phyloP scores from a whole-genome alignment of 805 yeast genomes.

The Cyberlindnera mycetangii region DNA sequence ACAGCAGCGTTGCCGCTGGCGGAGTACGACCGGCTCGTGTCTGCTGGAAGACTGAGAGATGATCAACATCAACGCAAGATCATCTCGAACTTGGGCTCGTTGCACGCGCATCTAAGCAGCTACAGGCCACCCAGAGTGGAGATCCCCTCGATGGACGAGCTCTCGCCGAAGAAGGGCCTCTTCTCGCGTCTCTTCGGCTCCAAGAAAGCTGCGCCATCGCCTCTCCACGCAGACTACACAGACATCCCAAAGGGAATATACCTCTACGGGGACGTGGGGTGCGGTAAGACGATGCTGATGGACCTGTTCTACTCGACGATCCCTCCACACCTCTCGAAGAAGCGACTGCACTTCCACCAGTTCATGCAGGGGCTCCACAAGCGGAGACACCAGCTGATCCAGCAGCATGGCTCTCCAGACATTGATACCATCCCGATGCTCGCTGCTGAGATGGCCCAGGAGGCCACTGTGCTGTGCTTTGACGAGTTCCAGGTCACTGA shows the following conservation, averaged over 20 bases:
- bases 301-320: constrained; percentile 86
- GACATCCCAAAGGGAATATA: constrained; percentile 79
- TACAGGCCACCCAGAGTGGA: constrained; percentile 64
- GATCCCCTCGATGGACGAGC: constrained; percentile 48
- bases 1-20: constrained; percentile 42
- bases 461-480: constrained; percentile 79
- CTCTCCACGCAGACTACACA: constrained; percentile 27
- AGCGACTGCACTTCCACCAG: constrained; percentile 90
- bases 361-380: constrained; percentile 95
- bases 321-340: constrained; percentile 73
- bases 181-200: constrained; percentile 26
- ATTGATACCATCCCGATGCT: constrained; percentile 79
- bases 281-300: constrained; percentile 98
- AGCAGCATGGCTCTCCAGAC: constrained; percentile 59
- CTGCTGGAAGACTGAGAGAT: constrained; percentile 52
- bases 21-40: constrained; percentile 48
- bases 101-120: constrained; percentile 51
- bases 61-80: constrained; percentile 82
- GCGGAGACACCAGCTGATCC: constrained; percentile 71
- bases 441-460: constrained; percentile 78
- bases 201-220: neutral
- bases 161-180: constrained; percentile 50
- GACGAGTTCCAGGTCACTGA: constrained; percentile 98
- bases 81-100: constrained; percentile 53
- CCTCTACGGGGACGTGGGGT: constrained; percentile 95